Evolutionary conservation across 106 monocot species (phyloP), one percentile per base, ranked within the genome.

Genomic region (Triglochin maritima): DNA sequence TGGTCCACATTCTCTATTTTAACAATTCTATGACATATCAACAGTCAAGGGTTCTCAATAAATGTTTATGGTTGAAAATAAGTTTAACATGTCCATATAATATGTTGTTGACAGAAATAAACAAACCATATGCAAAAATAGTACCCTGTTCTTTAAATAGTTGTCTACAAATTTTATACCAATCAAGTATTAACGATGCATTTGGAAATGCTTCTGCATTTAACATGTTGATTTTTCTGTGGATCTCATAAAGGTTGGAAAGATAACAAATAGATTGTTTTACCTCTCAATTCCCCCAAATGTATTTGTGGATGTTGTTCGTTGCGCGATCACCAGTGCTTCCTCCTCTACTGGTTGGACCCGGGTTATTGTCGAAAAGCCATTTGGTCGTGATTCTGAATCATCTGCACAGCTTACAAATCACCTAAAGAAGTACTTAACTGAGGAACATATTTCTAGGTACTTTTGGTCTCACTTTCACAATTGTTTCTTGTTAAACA

Each of bases 391-490:
- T 47, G 87, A 92, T 56, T 82, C 87, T 8, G 76, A 81, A 53
- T 92, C 91, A 47, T 92, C 91, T 47, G 78, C 73, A 59, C 73
- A 81, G 71, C 87, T 92, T 52, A 92, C 91, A 55, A 29, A 55
- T 2, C 69, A 50, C 63, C 64, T 92, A 41, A 92, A 87, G 64
- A 72, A 80, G 57, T 85, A 82, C 60, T 64, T 92, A 62, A 75
- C 60, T 0, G 91, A 92, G 56, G 87, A 92, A 66, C 91, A 92
- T 67, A 92, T 92, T 73, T 92, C 87, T 74, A 80, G 91, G 91
- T 92, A 63, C 13, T 4, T 41, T 17, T 52, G 42, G 49, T 29
- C 29, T 49, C 49, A n/a, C 13, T 65, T 15, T 17, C 17, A 12
- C 6, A 59, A 59, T 59, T 6, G 8, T 15, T 29, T 29, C 29